Evolutionary conservation across 192 early-diverging fungal genomes (phyloP), one percentile per base, ranked within the genome.

Genomic region (Diversispora epigaea): DNA sequence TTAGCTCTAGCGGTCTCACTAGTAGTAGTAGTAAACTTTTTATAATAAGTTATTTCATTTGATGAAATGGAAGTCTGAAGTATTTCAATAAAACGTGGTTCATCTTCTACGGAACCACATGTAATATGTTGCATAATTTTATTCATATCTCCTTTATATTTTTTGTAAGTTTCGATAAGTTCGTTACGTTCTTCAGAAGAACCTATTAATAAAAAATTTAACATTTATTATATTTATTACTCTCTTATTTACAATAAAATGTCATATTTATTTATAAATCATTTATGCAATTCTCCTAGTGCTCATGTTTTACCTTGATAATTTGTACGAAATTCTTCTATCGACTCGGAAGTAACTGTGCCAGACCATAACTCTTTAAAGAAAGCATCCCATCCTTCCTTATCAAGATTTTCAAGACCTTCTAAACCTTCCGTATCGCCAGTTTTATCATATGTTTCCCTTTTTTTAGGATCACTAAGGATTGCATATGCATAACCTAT

Each of bases 351-450:
- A 49, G 83, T 89, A 6, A 95, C 91, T 8, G 90, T 77, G 22
- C 90, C 92, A 3, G 79, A 75, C 90, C 89, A 94, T 55, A 95
- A 82, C 55, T 90, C 86, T 46, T 88, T 78, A 78, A 95, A 97
- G 71, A 93, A 95, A 15, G 87, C 93, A 75, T 90, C 87, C 94
- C 93, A 95, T 39, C 77, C 80, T 60, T 89, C 86, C 8, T 82
- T 79, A 11, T 72, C 79, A 46, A 82, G 76, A 25, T 77, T 79
- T 25, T 77, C 79, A 52, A 80, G 67, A 49, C 21, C 39, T 10
- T 49, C 22, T 4, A 64, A 22, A 52, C 73, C 77, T 49, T 77
- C 79, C 3, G 88, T 80, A 47, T 82, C 81, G 19, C 93, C 93
- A 0, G 95, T 95, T n/a, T 77, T 76, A 76, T 97, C 94, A 78